A percentile compares a stretch with the other conserved stretches of the same genome.
Conservation (phyloP, 805 yeast species). For the Lipomyces kockii region DNA sequence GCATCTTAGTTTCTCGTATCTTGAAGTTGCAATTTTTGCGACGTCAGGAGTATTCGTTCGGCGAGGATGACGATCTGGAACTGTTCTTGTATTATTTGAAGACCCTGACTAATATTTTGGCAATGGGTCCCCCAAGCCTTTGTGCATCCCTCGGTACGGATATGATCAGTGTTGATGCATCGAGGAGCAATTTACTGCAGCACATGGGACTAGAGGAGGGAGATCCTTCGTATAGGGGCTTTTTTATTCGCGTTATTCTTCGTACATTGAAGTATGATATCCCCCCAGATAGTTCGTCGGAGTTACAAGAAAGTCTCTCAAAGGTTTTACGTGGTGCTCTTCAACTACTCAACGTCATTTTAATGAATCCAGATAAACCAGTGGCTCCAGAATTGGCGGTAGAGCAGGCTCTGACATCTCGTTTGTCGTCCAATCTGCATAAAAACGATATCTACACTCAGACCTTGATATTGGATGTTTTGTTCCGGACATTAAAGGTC, state of each 20-base stretch:
- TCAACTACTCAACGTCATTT: conserved; percentile 33
- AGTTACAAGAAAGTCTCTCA: conserved; percentile 32
- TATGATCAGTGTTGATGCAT: conserved; percentile 48
- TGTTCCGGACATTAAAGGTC: conserved; percentile 34
- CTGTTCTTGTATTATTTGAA: conserved; percentile 66
- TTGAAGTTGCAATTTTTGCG: conserved; percentile 49
- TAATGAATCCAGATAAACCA: conserved; percentile 26
- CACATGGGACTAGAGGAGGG: conserved; percentile 37
- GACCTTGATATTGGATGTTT: conserved; percentile 32
- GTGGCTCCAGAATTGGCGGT: conserved; percentile 30
- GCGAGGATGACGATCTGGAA: conserved; percentile 61
- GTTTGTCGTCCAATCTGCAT: conserved; percentile 29
- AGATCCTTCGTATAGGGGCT: conserved; percentile 36
- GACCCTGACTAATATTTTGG: conserved; percentile 58
- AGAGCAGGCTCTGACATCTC: conserved; percentile 34
- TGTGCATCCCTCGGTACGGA: conserved; percentile 60
- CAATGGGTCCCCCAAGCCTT: conserved; percentile 49
- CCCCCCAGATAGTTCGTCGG: conserved; percentile 34
- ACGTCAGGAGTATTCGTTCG: conserved; percentile 42
- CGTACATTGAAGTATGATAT: conserved; percentile 34
- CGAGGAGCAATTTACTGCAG: conserved; percentile 34
- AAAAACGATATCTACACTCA: conserved; percentile 36
- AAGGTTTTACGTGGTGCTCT: conserved; percentile 35
- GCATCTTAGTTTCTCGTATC: conserved; percentile 61
- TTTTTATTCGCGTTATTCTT: conserved; percentile 34